These are phyloP conservation scores for Rubia peregrina DNA, from an alignment of 305 asterid species.

Conservation along the genomic window DNA sequence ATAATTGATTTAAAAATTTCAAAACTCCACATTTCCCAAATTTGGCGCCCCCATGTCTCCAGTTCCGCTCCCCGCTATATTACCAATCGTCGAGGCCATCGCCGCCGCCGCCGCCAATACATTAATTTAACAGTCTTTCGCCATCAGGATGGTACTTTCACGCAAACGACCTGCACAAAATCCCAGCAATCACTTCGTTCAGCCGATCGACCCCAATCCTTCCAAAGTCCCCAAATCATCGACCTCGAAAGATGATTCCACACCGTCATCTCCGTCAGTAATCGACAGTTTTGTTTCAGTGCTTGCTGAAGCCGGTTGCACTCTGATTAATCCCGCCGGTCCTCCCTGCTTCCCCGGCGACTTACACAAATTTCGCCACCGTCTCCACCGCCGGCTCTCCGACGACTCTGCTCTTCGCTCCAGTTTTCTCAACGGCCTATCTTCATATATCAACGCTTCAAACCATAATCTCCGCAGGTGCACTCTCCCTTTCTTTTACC, in stretches of 20 bases:
- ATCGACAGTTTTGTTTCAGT: slow-evolving; percentile 43
- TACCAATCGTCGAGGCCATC: neutral
- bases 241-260: slow-evolving; percentile 19
- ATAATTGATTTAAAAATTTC: neutral
- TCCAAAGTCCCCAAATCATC: slow-evolving; percentile 41
- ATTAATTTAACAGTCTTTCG: neutral
- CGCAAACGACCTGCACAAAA: slow-evolving; percentile 51
- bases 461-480: slow-evolving; percentile 54
- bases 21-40: slow-evolving; percentile 11
- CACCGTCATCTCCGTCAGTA: slow-evolving; percentile 16
- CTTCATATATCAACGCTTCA: slow-evolving; percentile 37
- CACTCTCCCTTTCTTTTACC: slow-evolving; percentile 4
- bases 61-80: neutral
- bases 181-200: slow-evolving; percentile 28
- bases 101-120: neutral
- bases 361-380: slow-evolving; percentile 52
- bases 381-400: slow-evolving; percentile 43
- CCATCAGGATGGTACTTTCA: slow-evolving; percentile 26
- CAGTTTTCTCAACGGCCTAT: slow-evolving; percentile 54
- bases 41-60: neutral
- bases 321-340: slow-evolving; percentile 47
- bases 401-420: slow-evolving; percentile 43
- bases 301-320: slow-evolving; percentile 74
- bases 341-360: slow-evolving; percentile 70
- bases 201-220: slow-evolving; percentile 47